Base-by-base conservation (phyloP, 495 filamentous ascomycete species). In the Tuber calosporum region DNA sequence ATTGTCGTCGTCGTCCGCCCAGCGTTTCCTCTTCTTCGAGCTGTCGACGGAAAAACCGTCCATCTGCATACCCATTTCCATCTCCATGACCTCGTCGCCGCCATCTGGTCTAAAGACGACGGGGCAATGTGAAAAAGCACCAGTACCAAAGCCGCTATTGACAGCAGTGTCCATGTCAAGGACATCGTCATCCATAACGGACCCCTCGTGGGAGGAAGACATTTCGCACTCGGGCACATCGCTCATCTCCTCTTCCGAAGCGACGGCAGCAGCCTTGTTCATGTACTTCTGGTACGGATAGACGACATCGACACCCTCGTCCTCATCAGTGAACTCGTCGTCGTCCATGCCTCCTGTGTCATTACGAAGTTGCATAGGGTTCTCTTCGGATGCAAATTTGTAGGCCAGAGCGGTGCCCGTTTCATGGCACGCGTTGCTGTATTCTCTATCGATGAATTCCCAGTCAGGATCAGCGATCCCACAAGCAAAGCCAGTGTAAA, bases 311-410 rank as follows among this genome's bases (percentile, higher is more conserved):
- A 74, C 74, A 37, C 68, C 71, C 19, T 78, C 75, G 17, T 73
- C 75, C n/a, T 69, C 75, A 48, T 77, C 69, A 22, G 77, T 75
- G 53, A 72, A 77, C 39, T 78, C 76, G 30, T 78, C 76, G 58
- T 78, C 76, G 53, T 77, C 75, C 76, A 78, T 78, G 68, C 76
- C 76, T 34, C 76, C 76, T 45, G 76, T 77, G 68, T 78, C 76
- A 58, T 78, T 78, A 53, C 75, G 67, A 34, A 78, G 75, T 26
- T 77, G 76, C 76, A 78, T 78, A 39, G 76, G 76, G 38, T 66
- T 78, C 70, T 78, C 76, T 45, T 77, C 75, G 4, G 76, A 78
- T 4, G 75, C 71, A 62, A 78, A 77, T 34, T 78, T 73, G 70
- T 78, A 78, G 42, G 75, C 71, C 15, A 71, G 39, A 36, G 75